Conservation (phyloP, 2,329 filamentous ascomycete species). For the Didymella pinodella region DNA sequence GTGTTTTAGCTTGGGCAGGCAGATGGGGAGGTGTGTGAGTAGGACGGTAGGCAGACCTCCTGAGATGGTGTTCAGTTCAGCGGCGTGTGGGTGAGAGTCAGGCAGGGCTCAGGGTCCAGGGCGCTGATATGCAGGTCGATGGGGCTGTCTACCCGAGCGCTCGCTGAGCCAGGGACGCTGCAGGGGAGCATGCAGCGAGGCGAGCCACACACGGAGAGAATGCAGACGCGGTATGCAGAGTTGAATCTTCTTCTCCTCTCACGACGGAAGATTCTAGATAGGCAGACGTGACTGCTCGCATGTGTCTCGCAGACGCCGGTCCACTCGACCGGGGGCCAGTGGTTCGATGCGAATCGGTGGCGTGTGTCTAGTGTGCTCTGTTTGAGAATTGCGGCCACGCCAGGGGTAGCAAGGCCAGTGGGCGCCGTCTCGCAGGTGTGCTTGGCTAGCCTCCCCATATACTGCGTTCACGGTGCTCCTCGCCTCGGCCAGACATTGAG, state of each 20-base stretch:
- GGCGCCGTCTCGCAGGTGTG: constrained; percentile 5
- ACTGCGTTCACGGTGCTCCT: background rate
- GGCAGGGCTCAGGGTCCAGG: background rate
- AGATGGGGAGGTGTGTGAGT: constrained; percentile 1
- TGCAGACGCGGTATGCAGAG: no score
- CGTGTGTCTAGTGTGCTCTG: background rate
- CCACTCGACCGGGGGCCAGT: background rate
- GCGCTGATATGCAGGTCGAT: constrained; percentile 7
- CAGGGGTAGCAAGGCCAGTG: constrained; percentile 1
- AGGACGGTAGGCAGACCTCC: background rate
- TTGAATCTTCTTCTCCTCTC: no score
- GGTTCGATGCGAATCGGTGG: background rate
- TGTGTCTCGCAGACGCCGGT: background rate
- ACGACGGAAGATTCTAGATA: background rate
- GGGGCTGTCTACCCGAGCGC: background rate
- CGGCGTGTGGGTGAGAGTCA: constrained; percentile 1
- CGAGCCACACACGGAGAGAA: background rate
- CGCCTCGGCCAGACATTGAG: constrained; percentile 1
- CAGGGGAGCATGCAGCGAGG: constrained; percentile 2
- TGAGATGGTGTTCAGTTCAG: background rate
- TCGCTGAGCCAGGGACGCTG: constrained; percentile 2
- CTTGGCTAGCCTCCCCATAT: constrained; percentile 18
- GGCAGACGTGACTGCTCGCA: background rate
- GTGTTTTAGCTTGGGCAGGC: constrained; percentile 6
- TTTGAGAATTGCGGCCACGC: constrained; percentile 1